Evolutionary conservation across 352 stramenopile genomes (phyloP).

Genomic region (Peronospora destructor): DNA sequence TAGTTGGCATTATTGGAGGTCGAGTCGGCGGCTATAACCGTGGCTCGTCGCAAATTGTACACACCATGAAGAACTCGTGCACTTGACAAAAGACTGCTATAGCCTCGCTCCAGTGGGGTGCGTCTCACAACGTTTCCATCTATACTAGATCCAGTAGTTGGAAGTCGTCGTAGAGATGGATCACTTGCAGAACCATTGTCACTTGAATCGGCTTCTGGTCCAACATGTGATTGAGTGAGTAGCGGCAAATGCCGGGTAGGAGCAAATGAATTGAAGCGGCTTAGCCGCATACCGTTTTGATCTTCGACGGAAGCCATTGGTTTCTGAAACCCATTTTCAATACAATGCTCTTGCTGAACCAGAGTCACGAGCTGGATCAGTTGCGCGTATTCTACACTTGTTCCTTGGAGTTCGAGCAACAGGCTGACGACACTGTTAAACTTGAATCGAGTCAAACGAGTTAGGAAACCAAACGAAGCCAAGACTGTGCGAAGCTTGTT

Average conservation of each 20-base stretch:
- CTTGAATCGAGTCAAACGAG: constrained; percentile 38
- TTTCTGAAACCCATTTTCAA: constrained; percentile 4
- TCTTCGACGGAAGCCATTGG: constrained; percentile 14
- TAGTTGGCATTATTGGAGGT: too few species aligned
- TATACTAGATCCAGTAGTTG: background rate
- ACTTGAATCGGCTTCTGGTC: constrained; percentile 14
- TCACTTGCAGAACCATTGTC: constrained; percentile 14
- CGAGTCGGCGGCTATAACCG: too few species aligned
- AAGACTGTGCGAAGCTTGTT: constrained; percentile 38
- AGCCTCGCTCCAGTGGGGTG: too few species aligned
- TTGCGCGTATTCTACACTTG: constrained; percentile 40
- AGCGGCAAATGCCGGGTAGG: constrained; percentile 11
- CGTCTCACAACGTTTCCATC: too few species aligned
- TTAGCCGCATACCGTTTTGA: background rate
- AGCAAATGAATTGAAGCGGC: background rate
- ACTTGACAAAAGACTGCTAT: too few species aligned
- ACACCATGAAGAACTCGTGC: too few species aligned
- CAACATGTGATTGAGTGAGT: constrained; percentile 15
- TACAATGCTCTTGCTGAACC: constrained; percentile 15
- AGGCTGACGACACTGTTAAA: constrained; percentile 53
- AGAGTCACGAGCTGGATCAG: constrained; percentile 33
- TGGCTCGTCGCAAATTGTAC: too few species aligned
- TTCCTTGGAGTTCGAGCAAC: constrained; percentile 39
- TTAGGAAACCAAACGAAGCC: constrained; percentile 28
- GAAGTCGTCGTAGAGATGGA: constrained; percentile 7